These are phyloP conservation scores for Amanita polypyramis DNA, from an alignment of 768 basidiomycete species.

Conservation along the genomic window DNA sequence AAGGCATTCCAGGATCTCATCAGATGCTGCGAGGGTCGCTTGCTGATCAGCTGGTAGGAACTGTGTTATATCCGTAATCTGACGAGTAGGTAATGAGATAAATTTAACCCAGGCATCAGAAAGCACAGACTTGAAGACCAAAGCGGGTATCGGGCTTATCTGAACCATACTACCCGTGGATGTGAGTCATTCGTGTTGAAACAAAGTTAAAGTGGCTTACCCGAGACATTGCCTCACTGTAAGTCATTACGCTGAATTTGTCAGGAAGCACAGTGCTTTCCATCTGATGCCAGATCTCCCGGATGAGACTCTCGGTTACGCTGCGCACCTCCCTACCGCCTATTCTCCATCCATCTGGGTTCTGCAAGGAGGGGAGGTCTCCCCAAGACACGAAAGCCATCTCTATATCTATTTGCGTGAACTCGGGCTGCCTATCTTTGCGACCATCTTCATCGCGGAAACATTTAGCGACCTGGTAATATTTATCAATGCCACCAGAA, in stretches of 20 bases:
- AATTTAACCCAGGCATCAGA: background rate
- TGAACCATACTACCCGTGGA: conserved; percentile 63
- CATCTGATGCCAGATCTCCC: conserved; percentile 63
- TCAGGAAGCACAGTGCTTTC: conserved; percentile 52
- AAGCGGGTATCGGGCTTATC: conserved; percentile 94
- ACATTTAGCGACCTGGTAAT: conserved; percentile 89
- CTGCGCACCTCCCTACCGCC: conserved; percentile 77
- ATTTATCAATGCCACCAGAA: conserved; percentile 81
- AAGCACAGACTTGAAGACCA: conserved; percentile 58
- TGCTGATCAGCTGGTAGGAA: conserved; percentile 23
- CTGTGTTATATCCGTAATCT: conserved; percentile 37
- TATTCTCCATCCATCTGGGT: conserved; percentile 57
- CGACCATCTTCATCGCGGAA: conserved; percentile 95
- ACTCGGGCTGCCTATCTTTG: conserved; percentile 93
- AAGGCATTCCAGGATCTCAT: conserved; percentile 35
- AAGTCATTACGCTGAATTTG: conserved; percentile 76
- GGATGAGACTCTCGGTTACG: conserved; percentile 67
- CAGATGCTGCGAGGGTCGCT: conserved; percentile 16
- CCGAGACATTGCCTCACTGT: conserved; percentile 81
- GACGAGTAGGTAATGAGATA: conserved; percentile 2
- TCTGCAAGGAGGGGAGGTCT: conserved; percentile 14
- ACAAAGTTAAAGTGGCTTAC: conserved; percentile 32
- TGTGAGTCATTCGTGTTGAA: conserved; percentile 12
- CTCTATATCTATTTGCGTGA: conserved; percentile 94
- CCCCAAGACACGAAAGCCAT: conserved; percentile 94